Percentiles rank a stretch among this genome's conserved stretches.
These are phyloP conservation scores for Stemphylium lycopersici DNA, from an alignment of 2,329 filamentous ascomycete species.

Conservation along the genomic window DNA sequence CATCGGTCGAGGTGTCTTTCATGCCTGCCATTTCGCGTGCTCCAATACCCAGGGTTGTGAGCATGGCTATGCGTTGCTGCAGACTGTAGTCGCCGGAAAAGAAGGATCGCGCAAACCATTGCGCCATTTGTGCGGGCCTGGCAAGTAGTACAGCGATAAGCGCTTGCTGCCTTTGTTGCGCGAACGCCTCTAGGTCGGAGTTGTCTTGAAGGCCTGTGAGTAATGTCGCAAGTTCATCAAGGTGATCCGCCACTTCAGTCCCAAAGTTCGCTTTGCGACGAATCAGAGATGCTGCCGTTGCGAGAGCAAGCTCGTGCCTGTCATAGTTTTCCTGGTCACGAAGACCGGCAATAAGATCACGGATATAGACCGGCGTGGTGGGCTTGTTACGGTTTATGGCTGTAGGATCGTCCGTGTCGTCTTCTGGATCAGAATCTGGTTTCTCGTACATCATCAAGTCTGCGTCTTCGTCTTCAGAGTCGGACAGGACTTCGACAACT, in stretches of 20 bases:
- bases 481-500: slow-evolving; percentile 60
- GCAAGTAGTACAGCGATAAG: slow-evolving; percentile 83
- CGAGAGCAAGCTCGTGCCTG: slow-evolving; percentile 78
- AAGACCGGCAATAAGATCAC: slow-evolving; percentile 79
- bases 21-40: slow-evolving; percentile 85
- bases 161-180: slow-evolving; percentile 75
- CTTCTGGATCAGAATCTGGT: slow-evolving; percentile 84
- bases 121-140: slow-evolving; percentile 77
- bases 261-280: slow-evolving; percentile 88
- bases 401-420: slow-evolving; percentile 92
- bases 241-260: slow-evolving; percentile 83
- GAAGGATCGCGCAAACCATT: slow-evolving; percentile 82
- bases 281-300: slow-evolving; percentile 79
- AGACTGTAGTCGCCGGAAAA: slow-evolving; percentile 93
- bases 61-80: slow-evolving; percentile 78
- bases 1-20: slow-evolving; percentile 60
- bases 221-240: slow-evolving; percentile 77
- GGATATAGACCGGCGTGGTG: slow-evolving; percentile 85
- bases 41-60: slow-evolving; percentile 80
- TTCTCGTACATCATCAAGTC: slow-evolving; percentile 81
- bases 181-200: slow-evolving; percentile 75
- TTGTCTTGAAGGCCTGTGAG: slow-evolving; percentile 84
- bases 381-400: slow-evolving; percentile 82
- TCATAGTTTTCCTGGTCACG: slow-evolving; percentile 85
- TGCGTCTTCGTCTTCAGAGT: slow-evolving; percentile 57